phyloP scores from a whole-genome alignment of 345 rosid genomes.

The Rhodamnia rubescens region DNA sequence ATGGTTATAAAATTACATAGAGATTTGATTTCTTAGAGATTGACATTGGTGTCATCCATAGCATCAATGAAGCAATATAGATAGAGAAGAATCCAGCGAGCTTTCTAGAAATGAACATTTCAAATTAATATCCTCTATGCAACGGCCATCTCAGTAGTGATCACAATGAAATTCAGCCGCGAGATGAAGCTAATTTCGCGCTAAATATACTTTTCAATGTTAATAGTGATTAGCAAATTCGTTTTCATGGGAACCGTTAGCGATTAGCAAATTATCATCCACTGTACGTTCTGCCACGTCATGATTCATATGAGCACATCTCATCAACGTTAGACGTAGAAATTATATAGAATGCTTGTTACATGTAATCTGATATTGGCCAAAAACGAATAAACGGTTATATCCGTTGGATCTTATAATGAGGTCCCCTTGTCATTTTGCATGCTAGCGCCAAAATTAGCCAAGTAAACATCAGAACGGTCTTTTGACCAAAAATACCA shows the following conservation, averaged over 20 bases:
- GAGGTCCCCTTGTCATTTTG: not conserved
- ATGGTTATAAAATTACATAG: not conserved
- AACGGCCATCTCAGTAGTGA: too few relatives aligned
- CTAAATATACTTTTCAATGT: not conserved
- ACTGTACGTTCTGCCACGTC: not conserved
- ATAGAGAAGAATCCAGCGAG: not conserved
- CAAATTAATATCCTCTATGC: not conserved
- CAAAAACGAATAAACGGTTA: not conserved
- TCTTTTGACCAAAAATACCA: too few relatives aligned
- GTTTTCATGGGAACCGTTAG: not conserved
- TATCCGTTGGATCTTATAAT: not conserved
- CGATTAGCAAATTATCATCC: not conserved
- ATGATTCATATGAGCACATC: not conserved
- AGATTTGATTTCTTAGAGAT: not conserved
- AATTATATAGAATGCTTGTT: not conserved
- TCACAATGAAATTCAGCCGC: too few relatives aligned
- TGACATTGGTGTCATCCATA: not conserved
- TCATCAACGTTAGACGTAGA: not conserved
- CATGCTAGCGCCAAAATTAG: not conserved
- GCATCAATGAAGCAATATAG: not conserved
- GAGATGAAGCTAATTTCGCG: not conserved
- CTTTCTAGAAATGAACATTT: not conserved
- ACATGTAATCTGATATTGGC: not conserved
- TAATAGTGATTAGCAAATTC: not conserved
- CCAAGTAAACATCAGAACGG: not conserved